Evolutionary conservation across 2,329 filamentous ascomycete species (phyloP), one percentile per base, ranked within the genome.

Genomic region (Alternaria gaisen): DNA sequence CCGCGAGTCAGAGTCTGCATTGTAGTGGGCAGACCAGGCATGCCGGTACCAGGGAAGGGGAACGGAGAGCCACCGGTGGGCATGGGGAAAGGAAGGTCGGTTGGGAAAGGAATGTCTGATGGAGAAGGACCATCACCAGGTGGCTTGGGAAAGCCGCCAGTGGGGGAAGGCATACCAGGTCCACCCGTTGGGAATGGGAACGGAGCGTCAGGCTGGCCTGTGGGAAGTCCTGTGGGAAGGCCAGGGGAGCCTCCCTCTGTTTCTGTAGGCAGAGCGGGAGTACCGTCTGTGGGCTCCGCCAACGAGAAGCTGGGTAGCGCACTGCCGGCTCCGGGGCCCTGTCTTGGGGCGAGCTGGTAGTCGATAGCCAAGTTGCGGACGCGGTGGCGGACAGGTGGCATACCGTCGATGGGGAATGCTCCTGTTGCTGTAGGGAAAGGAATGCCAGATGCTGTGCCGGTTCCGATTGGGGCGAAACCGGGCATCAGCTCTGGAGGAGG

Each of bases 291-390:
- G 11, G 63, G 63, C 10, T 66, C 61, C 26, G 60, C 36, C 4
- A 65, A 38, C n/a, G 57, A 61, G 56, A 68, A 67, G 16, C 47
- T 50, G 4, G 66, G 66, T 6, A 68, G 61, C 16, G 61, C 18
- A 7, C 56, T 38, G 44, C 36, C 14, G 22, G 20, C 40, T 5
- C 44, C 57, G 18, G 20, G 34, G 3, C 42, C 57, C 58, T 65
- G 64, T 32, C 61, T 56, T 42, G 67, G 63, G 10, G 65, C 67
- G 26, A 69, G 65, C 30, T 61, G 54, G 47, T 67, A 69, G 60
- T 69, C 61, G 50, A 69, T 56, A 12, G 60, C 58, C 10, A 69
- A 46, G 11, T 50, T 50, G 20, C 32, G 46, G 30, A 9, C 26
- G 46, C 36, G 42, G 42, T 26, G 41, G 30, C 42, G 57, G 32